Base-by-base conservation (phyloP, 2,329 filamentous ascomycete genomes). In the Calonectria fujianensis region DNA sequence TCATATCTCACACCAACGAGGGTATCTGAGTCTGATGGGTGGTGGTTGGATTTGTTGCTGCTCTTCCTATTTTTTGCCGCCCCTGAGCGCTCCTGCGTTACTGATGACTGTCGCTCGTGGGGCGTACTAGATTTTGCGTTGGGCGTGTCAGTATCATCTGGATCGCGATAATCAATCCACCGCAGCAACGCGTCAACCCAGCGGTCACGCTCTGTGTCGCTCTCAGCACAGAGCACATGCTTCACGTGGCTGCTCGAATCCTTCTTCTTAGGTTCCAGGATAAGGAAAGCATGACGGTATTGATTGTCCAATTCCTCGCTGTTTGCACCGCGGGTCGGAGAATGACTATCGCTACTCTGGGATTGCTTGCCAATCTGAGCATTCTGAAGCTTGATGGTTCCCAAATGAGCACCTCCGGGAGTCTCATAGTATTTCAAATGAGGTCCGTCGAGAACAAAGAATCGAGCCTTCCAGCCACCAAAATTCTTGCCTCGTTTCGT, bases 401-500 rank as follows among this genome's bases (percentile, higher is more conserved):
- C 97, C 50, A 98, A 87, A 83, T 98, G 95, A 20, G 95, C 93
- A 57, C 97, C 97, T 64, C 96, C 96, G 4, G 95, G 96, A 2
- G 94, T 92, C 85, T 99, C 97, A 81, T 95, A 98, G 83, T 99
- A 99, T 80, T 94, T 96, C 80, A 99, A 81, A 11, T 88, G 85
- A n/a, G 90, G 90, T 0, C 91, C 90, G 68, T 92, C 90, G 16
- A 92, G 86, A 29, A 91, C 86, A 80, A 93, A 93, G 81, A 91
- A 93, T 41, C 91, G 87, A 14, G 96, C 96, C 85, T 99, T 99
- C 97, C 97, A 99, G 64, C 97, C 97, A 67, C 97, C 97, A 86
- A 99, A 99, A 82, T 98, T 98, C 89, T 99, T 99, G 64, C 97
- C 97, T 79, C 95, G 92, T 87, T 99, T 99, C 2, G 97, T 98